phyloP scores from a whole-genome alignment of 345 rosid genomes.

The Lumnitzera littorea region DNA sequence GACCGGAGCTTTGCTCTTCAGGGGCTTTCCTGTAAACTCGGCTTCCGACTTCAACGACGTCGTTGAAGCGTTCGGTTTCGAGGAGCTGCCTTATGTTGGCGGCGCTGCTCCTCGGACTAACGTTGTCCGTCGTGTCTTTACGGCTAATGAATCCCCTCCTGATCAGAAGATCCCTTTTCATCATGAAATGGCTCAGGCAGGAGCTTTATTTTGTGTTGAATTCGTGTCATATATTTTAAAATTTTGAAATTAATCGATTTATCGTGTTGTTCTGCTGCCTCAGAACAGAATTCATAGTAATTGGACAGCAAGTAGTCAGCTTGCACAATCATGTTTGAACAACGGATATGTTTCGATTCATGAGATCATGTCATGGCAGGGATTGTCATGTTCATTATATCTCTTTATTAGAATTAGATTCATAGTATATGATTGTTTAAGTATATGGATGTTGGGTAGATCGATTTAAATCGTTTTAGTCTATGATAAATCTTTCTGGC shows the following conservation, averaged over 20 bases:
- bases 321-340: too few relatives aligned
- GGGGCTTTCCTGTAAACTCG: conserved; percentile 52
- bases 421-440: too few relatives aligned
- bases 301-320: too few relatives aligned
- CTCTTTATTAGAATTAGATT: too few relatives aligned
- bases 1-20: conserved; percentile 63
- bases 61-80: conserved; percentile 80
- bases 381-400: too few relatives aligned
- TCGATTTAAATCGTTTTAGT: too few relatives aligned
- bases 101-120: conserved; percentile 79
- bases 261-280: too few relatives aligned
- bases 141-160: conserved; percentile 93
- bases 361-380: too few relatives aligned
- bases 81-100: conserved; percentile 84
- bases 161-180: conserved; percentile 87
- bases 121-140: conserved; percentile 83
- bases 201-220: not conserved
- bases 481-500: too few relatives aligned
- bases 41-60: conserved; percentile 79
- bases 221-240: not conserved
- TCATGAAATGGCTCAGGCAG: conserved; percentile 95
- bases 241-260: too few relatives aligned
- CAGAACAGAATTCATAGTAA: not conserved
- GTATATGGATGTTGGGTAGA: too few relatives aligned
- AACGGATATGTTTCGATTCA: too few relatives aligned